Evolutionary conservation across 2,329 filamentous ascomycete species (phyloP).

Genomic region (Fusarium ramigenum): DNA sequence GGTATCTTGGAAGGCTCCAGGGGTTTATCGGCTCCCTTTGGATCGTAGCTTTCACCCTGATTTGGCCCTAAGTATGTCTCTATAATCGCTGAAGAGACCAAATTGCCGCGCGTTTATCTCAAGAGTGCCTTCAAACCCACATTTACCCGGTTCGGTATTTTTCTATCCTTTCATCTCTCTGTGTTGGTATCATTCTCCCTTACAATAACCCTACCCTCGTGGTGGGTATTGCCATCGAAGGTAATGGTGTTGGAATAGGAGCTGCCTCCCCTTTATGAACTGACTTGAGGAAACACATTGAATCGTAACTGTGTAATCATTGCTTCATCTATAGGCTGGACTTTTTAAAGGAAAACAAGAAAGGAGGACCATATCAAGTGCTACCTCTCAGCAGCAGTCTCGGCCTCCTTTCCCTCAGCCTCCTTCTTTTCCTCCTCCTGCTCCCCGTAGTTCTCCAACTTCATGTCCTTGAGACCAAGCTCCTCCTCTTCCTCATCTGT

Average conservation of each 20-base stretch:
- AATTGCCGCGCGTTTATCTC: background rate
- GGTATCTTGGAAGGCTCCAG: background rate
- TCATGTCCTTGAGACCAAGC: conserved; percentile 90
- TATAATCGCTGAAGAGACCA: background rate
- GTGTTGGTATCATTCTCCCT: background rate
- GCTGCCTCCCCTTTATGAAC: background rate
- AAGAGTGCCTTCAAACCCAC: conserved; percentile 4
- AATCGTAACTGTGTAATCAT: conserved; percentile 21
- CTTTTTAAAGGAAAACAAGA: conserved; percentile 10
- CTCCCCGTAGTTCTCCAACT: conserved; percentile 82
- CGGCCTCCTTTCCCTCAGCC: conserved; percentile 18
- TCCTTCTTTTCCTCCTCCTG: conserved; percentile 43
- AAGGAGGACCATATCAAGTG: background rate
- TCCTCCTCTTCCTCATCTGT: conserved; percentile 95
- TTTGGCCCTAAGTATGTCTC: conserved; percentile 3
- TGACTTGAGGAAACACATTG: background rate
- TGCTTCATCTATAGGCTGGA: conserved; percentile 29
- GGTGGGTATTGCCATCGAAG: background rate
- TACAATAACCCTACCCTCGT: background rate
- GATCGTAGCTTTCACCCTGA: background rate
- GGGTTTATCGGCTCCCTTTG: background rate
- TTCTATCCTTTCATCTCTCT: background rate
- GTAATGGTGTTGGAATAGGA: background rate
- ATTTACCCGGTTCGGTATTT: background rate
- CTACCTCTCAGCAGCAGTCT: conserved; percentile 27